Evolutionary conservation across 495 filamentous ascomycete genomes (phyloP).

Genomic region (Aspergillus coremiiformis): DNA sequence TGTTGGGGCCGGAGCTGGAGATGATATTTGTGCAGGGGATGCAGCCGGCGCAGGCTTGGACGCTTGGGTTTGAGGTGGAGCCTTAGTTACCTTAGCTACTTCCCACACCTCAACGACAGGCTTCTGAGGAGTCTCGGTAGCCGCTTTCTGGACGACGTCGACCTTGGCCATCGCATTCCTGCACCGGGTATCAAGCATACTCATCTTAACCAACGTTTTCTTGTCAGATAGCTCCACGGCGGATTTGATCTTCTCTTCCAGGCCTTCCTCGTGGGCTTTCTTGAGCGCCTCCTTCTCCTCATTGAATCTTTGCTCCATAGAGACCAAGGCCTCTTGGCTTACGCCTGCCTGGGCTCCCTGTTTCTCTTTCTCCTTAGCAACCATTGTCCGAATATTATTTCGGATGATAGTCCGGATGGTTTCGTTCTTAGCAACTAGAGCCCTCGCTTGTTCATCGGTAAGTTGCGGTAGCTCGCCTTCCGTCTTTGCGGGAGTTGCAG

Average conservation of each 20-base stretch:
- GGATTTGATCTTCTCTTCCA: slow-evolving; percentile 38
- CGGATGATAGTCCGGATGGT: slow-evolving; percentile 58
- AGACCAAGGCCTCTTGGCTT: slow-evolving; percentile 25
- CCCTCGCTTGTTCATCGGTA: slow-evolving; percentile 56
- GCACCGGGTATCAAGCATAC: slow-evolving; percentile 68
- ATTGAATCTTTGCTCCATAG: slow-evolving; percentile 43
- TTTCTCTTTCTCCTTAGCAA: slow-evolving; percentile 48
- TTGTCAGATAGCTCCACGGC: slow-evolving; percentile 46
- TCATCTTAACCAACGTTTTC: slow-evolving; percentile 62
- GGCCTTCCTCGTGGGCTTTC: slow-evolving; percentile 40
- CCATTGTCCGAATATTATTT: slow-evolving; percentile 55
- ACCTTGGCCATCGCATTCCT: slow-evolving; percentile 62
- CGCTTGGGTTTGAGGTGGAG: slow-evolving; percentile 38
- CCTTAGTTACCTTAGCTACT: slow-evolving; percentile 62
- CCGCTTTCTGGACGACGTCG: slow-evolving; percentile 69
- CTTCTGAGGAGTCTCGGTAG: slow-evolving; percentile 71
- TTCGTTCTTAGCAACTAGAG: slow-evolving; percentile 56
- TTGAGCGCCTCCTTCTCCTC: slow-evolving; percentile 57
- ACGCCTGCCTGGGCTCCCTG: slow-evolving; percentile 35
- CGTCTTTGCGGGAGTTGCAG: slow-evolving; percentile 28
- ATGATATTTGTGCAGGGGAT: slow-evolving; percentile 24
- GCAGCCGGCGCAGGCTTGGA: slow-evolving; percentile 28
- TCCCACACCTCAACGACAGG: slow-evolving; percentile 83
- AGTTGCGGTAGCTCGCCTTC: slow-evolving; percentile 26
- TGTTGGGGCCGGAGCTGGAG: slow-evolving; percentile 21